phyloP scores from a whole-genome alignment of 2,329 filamentous ascomycete genomes.

The Sordariomycetes sp. region DNA sequence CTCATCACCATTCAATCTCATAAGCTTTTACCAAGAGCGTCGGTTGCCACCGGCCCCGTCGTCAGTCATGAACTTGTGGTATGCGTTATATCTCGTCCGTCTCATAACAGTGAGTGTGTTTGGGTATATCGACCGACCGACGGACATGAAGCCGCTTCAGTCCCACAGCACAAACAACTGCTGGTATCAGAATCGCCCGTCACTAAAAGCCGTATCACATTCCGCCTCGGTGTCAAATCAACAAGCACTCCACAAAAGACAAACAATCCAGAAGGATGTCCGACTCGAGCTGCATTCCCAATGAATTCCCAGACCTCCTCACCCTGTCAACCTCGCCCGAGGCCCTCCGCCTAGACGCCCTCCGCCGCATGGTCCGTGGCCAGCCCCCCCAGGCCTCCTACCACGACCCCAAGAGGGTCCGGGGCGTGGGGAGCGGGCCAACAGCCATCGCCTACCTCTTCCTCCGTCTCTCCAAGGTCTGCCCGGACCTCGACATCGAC shows the following conservation, averaged over 20 bases:
- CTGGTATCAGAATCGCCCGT: background rate
- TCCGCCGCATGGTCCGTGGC: slow-evolving; percentile 23
- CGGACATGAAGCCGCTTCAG: background rate
- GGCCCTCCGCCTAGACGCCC: slow-evolving; percentile 18
- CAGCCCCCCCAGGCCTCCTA: slow-evolving; percentile 25
- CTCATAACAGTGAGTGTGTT: background rate
- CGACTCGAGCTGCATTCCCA: slow-evolving; percentile 17
- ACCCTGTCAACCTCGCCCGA: slow-evolving; percentile 14
- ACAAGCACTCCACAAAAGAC: background rate
- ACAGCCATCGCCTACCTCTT: slow-evolving; percentile 47
- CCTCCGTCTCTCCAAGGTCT: slow-evolving; percentile 30
- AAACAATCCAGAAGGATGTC: background rate
- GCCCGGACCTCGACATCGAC: slow-evolving; percentile 31
- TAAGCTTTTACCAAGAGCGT: too few relatives aligned
- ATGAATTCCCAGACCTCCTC: slow-evolving; percentile 18
- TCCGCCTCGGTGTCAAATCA: background rate
- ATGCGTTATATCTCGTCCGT: background rate
- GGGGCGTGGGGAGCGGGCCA: slow-evolving; percentile 42
- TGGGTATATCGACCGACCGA: background rate
- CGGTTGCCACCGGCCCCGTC: background rate
- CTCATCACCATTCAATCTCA: too few relatives aligned
- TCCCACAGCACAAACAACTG: background rate
- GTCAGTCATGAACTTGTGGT: background rate
- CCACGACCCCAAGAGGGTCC: slow-evolving; percentile 8
- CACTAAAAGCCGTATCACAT: background rate